Conservation (phyloP, 2,329 filamentous ascomycete genomes). For the Botrytis tulipae region DNA sequence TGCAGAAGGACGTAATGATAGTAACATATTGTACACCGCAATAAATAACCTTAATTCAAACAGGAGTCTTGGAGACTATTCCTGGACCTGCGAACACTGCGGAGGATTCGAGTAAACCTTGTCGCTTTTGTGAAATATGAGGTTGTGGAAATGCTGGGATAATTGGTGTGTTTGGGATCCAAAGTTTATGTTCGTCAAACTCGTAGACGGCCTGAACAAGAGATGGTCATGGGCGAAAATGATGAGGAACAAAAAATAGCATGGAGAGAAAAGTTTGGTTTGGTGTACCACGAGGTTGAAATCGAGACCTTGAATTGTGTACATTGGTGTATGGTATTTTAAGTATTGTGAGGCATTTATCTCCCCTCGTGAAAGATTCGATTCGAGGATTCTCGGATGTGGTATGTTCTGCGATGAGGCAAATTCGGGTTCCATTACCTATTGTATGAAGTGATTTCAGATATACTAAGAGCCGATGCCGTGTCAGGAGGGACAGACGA, state of each 20-base stretch:
- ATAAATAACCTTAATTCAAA: conserved; percentile 3
- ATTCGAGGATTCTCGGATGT: not conserved
- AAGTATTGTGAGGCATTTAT: conserved; percentile 9
- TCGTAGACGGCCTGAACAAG: not conserved
- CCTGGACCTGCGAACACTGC: not conserved
- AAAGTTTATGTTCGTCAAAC: not conserved
- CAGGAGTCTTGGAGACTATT: not conserved
- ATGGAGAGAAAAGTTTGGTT: conserved; percentile 6
- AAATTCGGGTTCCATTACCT: not conserved
- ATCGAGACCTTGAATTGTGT: not conserved
- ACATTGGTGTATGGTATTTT: not conserved
- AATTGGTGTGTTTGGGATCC: not conserved
- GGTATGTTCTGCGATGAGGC: not conserved
- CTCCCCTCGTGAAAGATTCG: not conserved
- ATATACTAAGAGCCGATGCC: not conserved
- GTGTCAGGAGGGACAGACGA: not conserved
- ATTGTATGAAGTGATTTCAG: not conserved
- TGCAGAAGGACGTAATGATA: not conserved
- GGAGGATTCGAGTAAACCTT: not conserved
- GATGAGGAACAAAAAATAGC: not conserved
- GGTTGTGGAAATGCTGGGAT: not conserved
- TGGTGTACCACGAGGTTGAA: conserved; percentile 12
- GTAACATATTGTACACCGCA: not conserved
- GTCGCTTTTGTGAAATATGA: not conserved
- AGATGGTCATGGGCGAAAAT: conserved; percentile 5